Percentiles rank a stretch among this genome's conserved stretches.
These are phyloP conservation scores for Zymoseptoria crescenta DNA, from an alignment of 2,329 filamentous ascomycete species.

Conservation along the genomic window DNA sequence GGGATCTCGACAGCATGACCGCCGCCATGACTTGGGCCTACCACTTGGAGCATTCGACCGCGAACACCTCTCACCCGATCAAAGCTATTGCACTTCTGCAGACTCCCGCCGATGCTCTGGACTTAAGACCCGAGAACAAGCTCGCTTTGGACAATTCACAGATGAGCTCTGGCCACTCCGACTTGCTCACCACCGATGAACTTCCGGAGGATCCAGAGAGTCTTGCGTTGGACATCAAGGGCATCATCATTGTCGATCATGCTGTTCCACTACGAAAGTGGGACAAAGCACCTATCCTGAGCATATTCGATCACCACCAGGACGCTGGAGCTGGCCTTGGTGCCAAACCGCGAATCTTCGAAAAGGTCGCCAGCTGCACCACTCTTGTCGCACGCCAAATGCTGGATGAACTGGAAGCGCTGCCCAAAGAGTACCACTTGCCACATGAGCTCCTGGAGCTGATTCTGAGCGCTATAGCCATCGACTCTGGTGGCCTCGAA, in stretches of 20 bases:
- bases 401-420: conserved; percentile 38
- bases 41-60: conserved; percentile 39
- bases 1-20: conserved; percentile 39
- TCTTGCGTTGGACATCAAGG: conserved; percentile 35
- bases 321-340: conserved; percentile 36
- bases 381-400: conserved; percentile 41
- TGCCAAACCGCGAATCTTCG: conserved; percentile 39
- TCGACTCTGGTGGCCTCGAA: conserved; percentile 38
- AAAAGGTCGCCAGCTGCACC: conserved; percentile 39
- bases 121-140: conserved; percentile 43
- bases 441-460: conserved; percentile 44
- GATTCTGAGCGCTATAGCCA: conserved; percentile 40
- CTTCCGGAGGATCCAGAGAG: conserved; percentile 42
- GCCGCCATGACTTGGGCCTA: conserved; percentile 43
- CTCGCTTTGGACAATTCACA: conserved; percentile 38
- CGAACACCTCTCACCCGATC: conserved; percentile 35
- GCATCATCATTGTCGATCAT: conserved; percentile 43
- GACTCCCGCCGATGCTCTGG: conserved; percentile 39
- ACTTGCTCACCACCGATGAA: conserved; percentile 42
- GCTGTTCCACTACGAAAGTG: conserved; percentile 37
- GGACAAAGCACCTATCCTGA: conserved; percentile 37
- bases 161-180: conserved; percentile 41
- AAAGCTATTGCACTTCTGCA: conserved; percentile 43
- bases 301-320: conserved; percentile 42
- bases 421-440: conserved; percentile 41